Conservation (phyloP, 495 filamentous ascomycete genomes). For the Lepidopterella palustris region DNA sequence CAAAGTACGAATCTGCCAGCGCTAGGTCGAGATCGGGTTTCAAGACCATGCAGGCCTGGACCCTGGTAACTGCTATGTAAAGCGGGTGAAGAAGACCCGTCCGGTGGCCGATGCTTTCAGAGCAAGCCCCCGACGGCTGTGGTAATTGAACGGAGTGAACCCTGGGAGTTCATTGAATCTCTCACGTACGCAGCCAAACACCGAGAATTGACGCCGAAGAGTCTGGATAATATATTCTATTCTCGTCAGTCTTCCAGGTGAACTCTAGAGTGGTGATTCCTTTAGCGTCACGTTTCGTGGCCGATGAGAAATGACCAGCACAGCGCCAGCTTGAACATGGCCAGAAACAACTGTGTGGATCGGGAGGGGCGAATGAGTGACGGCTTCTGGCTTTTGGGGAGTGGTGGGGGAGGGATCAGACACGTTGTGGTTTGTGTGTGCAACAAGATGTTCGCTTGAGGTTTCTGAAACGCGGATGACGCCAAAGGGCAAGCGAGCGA, state of each 20-base stretch:
- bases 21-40: slow-evolving; percentile 29
- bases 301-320: background rate
- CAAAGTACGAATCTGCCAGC: slow-evolving; percentile 11
- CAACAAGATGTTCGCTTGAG: slow-evolving; percentile 23
- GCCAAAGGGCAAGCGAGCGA: background rate
- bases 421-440: slow-evolving; percentile 21
- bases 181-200: background rate
- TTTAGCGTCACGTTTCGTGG: background rate
- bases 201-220: background rate
- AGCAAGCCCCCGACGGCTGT: background rate
- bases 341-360: background rate
- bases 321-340: background rate
- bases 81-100: background rate
- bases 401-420: slow-evolving; percentile 24
- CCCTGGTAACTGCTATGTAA: background rate
- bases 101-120: background rate
- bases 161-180: background rate
- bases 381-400: slow-evolving; percentile 4
- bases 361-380: background rate
- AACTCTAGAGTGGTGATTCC: background rate
- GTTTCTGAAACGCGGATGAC: slow-evolving; percentile 17
- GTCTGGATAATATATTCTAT: background rate
- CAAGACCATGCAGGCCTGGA: slow-evolving; percentile 24
- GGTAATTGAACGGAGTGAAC: background rate
- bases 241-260: background rate